These are phyloP conservation scores for Fraxinus platypoda DNA, from an alignment of 305 asterid species.

Conservation along the genomic window DNA sequence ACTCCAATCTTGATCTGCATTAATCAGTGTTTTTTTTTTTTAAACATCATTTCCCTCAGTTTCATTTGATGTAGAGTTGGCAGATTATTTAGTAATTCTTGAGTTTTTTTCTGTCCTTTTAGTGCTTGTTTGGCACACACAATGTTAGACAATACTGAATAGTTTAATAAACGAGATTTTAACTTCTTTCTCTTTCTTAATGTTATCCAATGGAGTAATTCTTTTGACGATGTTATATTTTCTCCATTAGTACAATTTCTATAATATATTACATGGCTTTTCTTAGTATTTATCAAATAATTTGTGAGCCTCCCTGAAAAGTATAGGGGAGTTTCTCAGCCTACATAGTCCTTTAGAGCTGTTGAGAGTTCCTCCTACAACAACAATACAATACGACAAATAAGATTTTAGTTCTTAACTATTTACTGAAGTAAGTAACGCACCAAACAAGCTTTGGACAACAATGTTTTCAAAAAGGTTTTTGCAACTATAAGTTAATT, in stretches of 20 bases:
- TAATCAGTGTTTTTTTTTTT: neutral
- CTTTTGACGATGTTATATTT: neutral
- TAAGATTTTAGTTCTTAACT: neutral
- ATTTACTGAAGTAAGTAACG: neutral
- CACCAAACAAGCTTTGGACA: neutral
- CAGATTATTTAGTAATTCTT: neutral
- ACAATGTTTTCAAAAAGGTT: neutral
- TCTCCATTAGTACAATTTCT: neutral
- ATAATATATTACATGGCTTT: neutral
- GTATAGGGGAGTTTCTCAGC: constrained; percentile 79
- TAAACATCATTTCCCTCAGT: neutral
- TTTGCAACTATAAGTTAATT: no score
- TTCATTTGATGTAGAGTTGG: neutral
- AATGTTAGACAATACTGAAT: no score
- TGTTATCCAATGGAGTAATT: neutral
- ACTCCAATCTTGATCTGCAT: neutral
- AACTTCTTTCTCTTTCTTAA: neutral
- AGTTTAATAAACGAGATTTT: neutral
- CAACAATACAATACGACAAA: neutral
- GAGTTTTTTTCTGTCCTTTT: neutral
- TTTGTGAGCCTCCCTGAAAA: constrained; percentile 60
- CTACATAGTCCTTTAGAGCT: constrained; percentile 65
- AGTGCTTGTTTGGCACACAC: neutral
- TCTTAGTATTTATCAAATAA: neutral
- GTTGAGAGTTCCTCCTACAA: constrained; percentile 50